Evolutionary conservation across 352 stramenopile species (phyloP).

Genomic region (Globisporangium nunn): DNA sequence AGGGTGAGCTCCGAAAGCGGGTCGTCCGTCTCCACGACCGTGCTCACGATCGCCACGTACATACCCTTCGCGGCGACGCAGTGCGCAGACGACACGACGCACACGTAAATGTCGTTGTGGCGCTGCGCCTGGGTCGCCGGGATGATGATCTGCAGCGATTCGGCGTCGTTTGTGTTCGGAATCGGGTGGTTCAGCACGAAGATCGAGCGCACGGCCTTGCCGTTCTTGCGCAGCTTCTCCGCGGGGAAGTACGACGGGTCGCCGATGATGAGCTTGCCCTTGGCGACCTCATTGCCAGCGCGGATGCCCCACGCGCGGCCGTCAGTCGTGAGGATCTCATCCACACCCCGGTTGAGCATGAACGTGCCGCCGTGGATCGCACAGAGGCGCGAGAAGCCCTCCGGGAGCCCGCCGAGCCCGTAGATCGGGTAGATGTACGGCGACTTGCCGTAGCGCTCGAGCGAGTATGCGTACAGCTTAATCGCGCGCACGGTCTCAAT

Average conservation of each 20-base stretch:
- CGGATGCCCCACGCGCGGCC: conserved; percentile 92
- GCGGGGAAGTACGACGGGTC: conserved; percentile 98
- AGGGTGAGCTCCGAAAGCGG: conserved; percentile 93
- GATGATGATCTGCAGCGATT: conserved; percentile 99
- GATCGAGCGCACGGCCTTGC: conserved; percentile 96
- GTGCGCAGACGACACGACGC: conserved; percentile 92
- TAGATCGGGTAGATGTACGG: conserved; percentile 99
- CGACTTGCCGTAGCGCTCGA: conserved; percentile 95
- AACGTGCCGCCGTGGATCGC: conserved; percentile 99
- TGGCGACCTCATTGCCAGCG: conserved; percentile 93
- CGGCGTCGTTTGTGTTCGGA: conserved; percentile 93
- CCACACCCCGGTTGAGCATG: conserved; percentile 97
- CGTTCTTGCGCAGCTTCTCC: conserved; percentile 90
- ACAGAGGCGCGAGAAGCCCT: conserved; percentile 98
- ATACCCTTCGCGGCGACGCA: conserved; percentile 94
- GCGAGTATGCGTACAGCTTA: conserved; percentile 97
- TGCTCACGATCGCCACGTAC: conserved; percentile 99
- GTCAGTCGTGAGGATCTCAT: conserved; percentile 89
- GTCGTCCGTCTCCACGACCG: conserved; percentile 94
- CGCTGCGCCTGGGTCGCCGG: conserved; percentile 93
- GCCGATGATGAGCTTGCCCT: conserved; percentile 96
- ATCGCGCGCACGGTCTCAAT: conserved; percentile 94
- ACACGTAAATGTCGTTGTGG: conserved; percentile 98
- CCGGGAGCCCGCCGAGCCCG: conserved; percentile 95
- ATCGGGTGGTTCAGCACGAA: conserved; percentile 99